phyloP scores from a whole-genome alignment of 179 eudicot genomes.

The Amaranthus tricolor region DNA sequence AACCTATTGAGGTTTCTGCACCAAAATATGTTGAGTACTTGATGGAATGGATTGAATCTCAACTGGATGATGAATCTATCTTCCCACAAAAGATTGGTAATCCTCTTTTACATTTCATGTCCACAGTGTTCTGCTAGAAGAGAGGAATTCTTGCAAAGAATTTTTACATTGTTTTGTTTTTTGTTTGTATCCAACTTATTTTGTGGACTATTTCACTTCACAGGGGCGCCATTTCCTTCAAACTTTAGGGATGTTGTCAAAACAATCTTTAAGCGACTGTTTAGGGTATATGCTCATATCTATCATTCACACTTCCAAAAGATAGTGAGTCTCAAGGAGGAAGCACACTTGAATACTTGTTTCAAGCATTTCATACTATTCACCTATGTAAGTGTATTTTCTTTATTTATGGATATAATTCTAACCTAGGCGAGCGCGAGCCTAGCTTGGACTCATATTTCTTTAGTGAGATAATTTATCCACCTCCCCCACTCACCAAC shows the following conservation, averaged over 20 bases:
- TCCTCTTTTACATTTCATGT: conserved; percentile 1
- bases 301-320: conserved; percentile 99
- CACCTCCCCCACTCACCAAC: too few species aligned
- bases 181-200: not conserved
- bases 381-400: conserved; percentile 68
- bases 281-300: conserved; percentile 97
- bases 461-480: too few species aligned
- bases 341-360: conserved; percentile 95
- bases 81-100: conserved; percentile 96
- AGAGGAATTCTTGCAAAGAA: not conserved
- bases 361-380: conserved; percentile 96
- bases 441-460: too few species aligned
- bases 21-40: conserved; percentile 94
- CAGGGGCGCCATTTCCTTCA: conserved; percentile 91
- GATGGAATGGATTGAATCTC: conserved; percentile 98
- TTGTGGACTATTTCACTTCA: conserved; percentile 13
- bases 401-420: not conserved
- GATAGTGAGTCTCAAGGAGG: conserved; percentile 94
- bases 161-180: not conserved
- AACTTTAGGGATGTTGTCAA: conserved; percentile 96
- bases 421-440: too few species aligned
- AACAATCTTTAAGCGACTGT: conserved; percentile 88
- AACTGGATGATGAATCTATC: conserved; percentile 90
- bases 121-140: not conserved
- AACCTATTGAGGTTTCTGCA: conserved; percentile 97